Evolutionary conservation across 257 asterid genomes (phyloP).

Genomic region (Solanum neorickii): DNA sequence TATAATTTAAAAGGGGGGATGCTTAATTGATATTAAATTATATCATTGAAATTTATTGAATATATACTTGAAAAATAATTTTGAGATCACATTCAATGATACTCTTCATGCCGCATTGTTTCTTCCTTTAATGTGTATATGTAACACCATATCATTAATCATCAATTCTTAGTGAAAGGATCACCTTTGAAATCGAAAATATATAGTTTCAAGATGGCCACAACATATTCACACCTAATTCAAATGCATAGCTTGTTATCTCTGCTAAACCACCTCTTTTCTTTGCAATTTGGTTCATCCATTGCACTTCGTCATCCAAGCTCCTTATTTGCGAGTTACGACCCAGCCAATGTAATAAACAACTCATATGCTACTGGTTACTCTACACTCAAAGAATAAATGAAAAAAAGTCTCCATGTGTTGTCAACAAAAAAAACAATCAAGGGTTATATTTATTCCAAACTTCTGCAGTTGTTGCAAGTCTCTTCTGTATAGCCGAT

Average conservation of each 20-base stretch:
- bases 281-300: neutral
- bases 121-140: neutral
- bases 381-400: neutral
- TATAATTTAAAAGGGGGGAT: too few relatives aligned
- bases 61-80: too few relatives aligned
- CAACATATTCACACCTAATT: too few relatives aligned
- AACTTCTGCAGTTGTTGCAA: neutral
- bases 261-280: neutral
- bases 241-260: neutral
- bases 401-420: neutral
- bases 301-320: neutral
- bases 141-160: neutral
- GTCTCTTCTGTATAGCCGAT: neutral
- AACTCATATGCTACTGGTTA: neutral
- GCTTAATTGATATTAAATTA: too few relatives aligned
- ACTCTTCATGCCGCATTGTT: too few relatives aligned
- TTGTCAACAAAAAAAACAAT: neutral
- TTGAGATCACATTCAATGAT: too few relatives aligned
- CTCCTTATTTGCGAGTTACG: neutral
- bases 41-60: too few relatives aligned
- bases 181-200: neutral
- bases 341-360: neutral
- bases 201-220: neutral
- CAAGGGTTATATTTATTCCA: too few relatives aligned
- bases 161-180: neutral